Base-by-base conservation (phyloP, 805 yeast species). In the Candida broadrunensis region DNA sequence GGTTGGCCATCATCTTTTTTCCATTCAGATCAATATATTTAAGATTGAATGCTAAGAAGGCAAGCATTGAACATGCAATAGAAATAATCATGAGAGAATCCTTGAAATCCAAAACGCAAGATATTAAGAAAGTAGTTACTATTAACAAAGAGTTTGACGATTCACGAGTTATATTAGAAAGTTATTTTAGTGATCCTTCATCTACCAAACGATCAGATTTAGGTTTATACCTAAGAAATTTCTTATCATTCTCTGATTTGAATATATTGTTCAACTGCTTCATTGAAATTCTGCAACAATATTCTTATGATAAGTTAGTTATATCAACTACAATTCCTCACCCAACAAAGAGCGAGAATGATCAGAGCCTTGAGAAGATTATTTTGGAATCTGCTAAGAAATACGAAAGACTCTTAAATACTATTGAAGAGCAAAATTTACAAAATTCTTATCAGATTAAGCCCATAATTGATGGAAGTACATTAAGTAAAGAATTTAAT, bases 401-500 rank as follows among this genome's bases (percentile, higher is more conserved):
- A 19, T 69, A 73, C 45, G 60, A 63, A 4, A 17, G 38, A 1
- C 61, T 78, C 9, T 50, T 67, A 17, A 38, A 58, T 2, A 39
- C 45, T 13, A 64, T 80, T 13, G 44, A 48, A 0, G 54, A 52
- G 3, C 48, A 56, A 9, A 59, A 59, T 6, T 64, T 86, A 36
- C 52, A 48, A 2, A 55, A 69, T 2, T 80, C 75, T 0, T 71
- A 78, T 52, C 56, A 52, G 0, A 44, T 84, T 42, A 85, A 79
- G 52, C 86, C 91, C 1, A 48, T 87, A 5, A 60, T 90, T 11
- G 88, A 87, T 59, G 95, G 99, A 13, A 88, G 85, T 50, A 75
- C 77, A 34, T 60, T 91, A 34, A 65, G 75, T 38, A 61, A 67
- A 33, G 60, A 68, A 16, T 60, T 85, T 21, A 63, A 71, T 17